Base-by-base conservation (phyloP, 176 grass and related monocot genomes). In the Avena atlantica region DNA sequence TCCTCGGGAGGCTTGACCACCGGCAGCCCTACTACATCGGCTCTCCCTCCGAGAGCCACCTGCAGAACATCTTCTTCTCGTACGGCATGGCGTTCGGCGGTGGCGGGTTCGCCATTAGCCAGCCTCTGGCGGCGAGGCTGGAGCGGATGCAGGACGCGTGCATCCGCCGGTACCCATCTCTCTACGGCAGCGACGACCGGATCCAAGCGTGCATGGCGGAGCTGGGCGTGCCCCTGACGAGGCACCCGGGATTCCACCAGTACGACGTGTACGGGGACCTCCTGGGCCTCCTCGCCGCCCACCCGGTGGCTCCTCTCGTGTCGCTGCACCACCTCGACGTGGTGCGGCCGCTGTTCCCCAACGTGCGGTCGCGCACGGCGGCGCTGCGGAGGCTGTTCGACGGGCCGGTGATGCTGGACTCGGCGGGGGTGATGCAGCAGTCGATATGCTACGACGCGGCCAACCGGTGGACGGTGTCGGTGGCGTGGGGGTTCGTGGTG, bases 131-230 rank as follows among this genome's bases (percentile, higher is more conserved):
- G n/a, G 68, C 80, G 78, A 83, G 85, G 25, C 79, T 95, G 51
- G 82, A 86, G 12, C 27, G 77, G 13, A 81, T 95, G 81, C 93
- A 95, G 87, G 93, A 95, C 31, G 77, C 71, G 3, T 95, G 93
- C 88, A 74, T 95, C 40, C 80, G 45, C 51, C 87, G 93, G 65
- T 95, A 95, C 90, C 88, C 93, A 9, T 70, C 44, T 2, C 83
- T 95, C 16, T 95, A 95, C 57, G 93, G 93, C 19, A 92, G 90
- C 21, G 93, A 95, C 82, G 93, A 95, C 52, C 85, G 93, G 42
- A 95, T 95, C 78, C 90, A 95, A 31, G 93, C 93, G 37, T 95
- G 93, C 90, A 95, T 95, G 93, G 93, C 93, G 4, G 93, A 95
- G 61, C 75, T 95, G 40, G 93, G 90, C 48, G 79, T 95, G 29